These are phyloP conservation scores for Platismatia glauca DNA, from an alignment of 495 filamentous ascomycete species.

Conservation along the genomic window DNA sequence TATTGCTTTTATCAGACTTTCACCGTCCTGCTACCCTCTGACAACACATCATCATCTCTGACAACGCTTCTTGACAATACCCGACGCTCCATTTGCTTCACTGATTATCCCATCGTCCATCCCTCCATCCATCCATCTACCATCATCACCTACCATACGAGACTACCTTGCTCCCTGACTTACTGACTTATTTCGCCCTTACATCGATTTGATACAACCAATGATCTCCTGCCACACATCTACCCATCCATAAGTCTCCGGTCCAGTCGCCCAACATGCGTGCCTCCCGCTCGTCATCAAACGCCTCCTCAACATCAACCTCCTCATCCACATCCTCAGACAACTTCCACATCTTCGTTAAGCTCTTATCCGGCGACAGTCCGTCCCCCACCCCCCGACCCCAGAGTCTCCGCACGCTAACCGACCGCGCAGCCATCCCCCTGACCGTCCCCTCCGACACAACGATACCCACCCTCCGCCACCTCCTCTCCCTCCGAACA, in stretches of 20 bases:
- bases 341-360: slow-evolving; percentile 23
- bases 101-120: not conserved
- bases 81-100: not conserved
- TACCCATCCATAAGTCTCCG: not conserved
- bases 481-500: slow-evolving; percentile 38
- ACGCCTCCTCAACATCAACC: slow-evolving; percentile 18
- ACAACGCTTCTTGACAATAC: not conserved
- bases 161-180: not conserved
- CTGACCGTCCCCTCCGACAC: slow-evolving; percentile 26
- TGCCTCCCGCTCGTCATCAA: slow-evolving; percentile 22
- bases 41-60: not conserved
- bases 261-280: slow-evolving; percentile 16
- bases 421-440: slow-evolving; percentile 20
- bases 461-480: slow-evolving; percentile 34
- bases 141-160: not conserved
- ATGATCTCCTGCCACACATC: not conserved
- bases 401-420: slow-evolving; percentile 29
- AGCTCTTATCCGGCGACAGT: slow-evolving; percentile 26
- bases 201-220: not conserved
- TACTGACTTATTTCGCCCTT: not conserved
- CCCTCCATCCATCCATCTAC: not conserved
- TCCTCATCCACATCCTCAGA: slow-evolving; percentile 11
- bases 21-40: not conserved
- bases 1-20: no score
- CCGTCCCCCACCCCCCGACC: not conserved